Percentiles rank a stretch among this genome's conserved stretches.
phyloP scores from a whole-genome alignment of 2,329 filamentous ascomycete species.

The Calonectria ilicicola region DNA sequence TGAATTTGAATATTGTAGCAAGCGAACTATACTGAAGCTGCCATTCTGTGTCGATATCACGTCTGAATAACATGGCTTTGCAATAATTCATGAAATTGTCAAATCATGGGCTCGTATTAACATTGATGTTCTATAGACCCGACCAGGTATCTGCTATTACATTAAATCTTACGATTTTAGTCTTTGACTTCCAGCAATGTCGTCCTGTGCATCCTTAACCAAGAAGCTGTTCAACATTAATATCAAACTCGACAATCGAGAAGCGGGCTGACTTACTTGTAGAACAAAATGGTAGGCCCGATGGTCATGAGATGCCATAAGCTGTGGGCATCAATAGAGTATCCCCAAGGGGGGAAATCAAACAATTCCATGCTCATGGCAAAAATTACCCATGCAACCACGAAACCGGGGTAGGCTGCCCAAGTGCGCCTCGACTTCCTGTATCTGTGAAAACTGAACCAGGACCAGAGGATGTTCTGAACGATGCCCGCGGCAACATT shows the following conservation, averaged over 20 bases:
- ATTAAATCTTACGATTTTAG: constrained; percentile 68
- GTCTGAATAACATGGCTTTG: neutral
- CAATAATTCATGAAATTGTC: neutral
- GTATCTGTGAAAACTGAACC: constrained; percentile 83
- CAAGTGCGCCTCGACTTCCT: constrained; percentile 77
- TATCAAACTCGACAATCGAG: neutral
- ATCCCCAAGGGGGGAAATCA: constrained; percentile 88
- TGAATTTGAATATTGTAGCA: neutral
- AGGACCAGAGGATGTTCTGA: constrained; percentile 87
- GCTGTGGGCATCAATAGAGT: constrained; percentile 91
- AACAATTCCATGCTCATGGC: constrained; percentile 97
- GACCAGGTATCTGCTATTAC: neutral
- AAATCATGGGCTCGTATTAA: constrained; percentile 12
- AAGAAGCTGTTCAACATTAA: constrained; percentile 74
- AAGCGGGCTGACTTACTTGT: constrained; percentile 78
- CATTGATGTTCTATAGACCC: neutral
- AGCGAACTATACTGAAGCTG: neutral
- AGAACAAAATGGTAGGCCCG: constrained; percentile 88
- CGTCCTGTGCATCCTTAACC: constrained; percentile 85
- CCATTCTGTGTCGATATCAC: neutral
- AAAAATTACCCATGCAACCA: constrained; percentile 90
- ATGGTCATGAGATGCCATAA: constrained; percentile 97
- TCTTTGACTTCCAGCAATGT: constrained; percentile 76
- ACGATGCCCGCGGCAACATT: constrained; percentile 86
- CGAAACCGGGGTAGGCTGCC: constrained; percentile 90